A percentile compares a stretch with the other conserved stretches of the same genome.
Conservation (phyloP, 345 rosid species). For the Hevea brasiliensis region DNA sequence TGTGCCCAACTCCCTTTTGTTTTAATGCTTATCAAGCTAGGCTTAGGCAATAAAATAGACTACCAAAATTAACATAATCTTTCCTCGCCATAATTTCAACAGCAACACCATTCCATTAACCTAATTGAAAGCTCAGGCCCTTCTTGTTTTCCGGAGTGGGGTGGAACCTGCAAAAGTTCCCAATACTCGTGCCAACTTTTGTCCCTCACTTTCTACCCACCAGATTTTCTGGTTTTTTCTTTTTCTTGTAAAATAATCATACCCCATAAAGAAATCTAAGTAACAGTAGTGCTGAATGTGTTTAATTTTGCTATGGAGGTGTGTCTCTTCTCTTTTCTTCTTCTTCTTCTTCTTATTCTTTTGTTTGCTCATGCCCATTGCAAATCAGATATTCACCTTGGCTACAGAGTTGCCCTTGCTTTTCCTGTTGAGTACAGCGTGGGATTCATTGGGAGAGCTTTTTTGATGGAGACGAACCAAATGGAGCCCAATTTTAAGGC, state of each 20-base stretch:
- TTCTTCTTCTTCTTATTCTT: constrained; percentile 26
- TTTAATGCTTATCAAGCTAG: constrained; percentile 18
- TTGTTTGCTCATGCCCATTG: constrained; percentile 29
- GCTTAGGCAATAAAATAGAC: no score
- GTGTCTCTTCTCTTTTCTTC: constrained; percentile 26
- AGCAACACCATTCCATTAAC: constrained; percentile 29
- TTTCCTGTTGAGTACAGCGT: constrained; percentile 48
- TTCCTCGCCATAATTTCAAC: constrained; percentile 18
- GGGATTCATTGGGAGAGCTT: constrained; percentile 69
- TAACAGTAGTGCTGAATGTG: neutral
- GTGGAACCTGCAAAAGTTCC: constrained; percentile 22
- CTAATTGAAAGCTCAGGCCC: constrained; percentile 32
- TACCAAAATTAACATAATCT: constrained; percentile 15
- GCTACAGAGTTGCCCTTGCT: constrained; percentile 52
- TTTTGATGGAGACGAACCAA: constrained; percentile 48
- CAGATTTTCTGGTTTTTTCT: constrained; percentile 12
- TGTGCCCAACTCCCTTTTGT: constrained; percentile 29
- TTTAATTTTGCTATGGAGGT: constrained; percentile 30
- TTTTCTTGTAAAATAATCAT: constrained; percentile 4
- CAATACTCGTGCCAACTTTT: constrained; percentile 26
- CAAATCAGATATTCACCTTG: constrained; percentile 50
- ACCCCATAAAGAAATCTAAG: neutral
- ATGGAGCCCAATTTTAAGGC: constrained; percentile 51
- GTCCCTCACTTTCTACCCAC: constrained; percentile 18
- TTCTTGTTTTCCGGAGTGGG: constrained; percentile 44